phyloP scores from a whole-genome alignment of 768 basidiomycete species.

The Postia placenta region DNA sequence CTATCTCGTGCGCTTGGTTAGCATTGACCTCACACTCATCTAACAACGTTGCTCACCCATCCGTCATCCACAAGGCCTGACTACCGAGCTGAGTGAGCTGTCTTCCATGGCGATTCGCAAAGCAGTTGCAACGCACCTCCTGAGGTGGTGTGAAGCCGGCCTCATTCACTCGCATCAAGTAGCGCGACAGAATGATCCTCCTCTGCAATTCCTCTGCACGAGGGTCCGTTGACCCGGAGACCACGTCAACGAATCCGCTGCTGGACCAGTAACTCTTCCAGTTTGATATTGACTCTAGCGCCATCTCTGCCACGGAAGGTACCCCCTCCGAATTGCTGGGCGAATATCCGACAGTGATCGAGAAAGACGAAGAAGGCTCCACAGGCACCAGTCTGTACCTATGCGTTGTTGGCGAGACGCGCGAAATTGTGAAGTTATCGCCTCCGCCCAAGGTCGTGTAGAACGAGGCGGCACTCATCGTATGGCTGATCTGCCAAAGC shows the following conservation, averaged over 20 bases:
- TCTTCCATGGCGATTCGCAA: neutral
- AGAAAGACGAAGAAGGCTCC: constrained; percentile 21
- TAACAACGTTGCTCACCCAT: constrained; percentile 34
- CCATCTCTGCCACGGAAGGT: constrained; percentile 22
- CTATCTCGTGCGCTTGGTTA: constrained; percentile 6
- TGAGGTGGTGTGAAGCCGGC: constrained; percentile 52
- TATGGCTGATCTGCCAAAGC: constrained; percentile 37
- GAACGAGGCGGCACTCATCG: constrained; percentile 33
- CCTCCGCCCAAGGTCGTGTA: constrained; percentile 36
- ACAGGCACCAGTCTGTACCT: constrained; percentile 40
- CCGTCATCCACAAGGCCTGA: constrained; percentile 51
- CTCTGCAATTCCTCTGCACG: constrained; percentile 51
- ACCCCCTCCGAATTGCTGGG: constrained; percentile 11
- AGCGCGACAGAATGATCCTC: constrained; percentile 49
- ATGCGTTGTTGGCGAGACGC: constrained; percentile 39
- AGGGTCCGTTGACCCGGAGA: constrained; percentile 41
- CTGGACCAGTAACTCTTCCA: constrained; percentile 46
- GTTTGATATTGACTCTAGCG: constrained; percentile 27
- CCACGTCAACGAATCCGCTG: constrained; percentile 47
- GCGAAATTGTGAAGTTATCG: constrained; percentile 30
- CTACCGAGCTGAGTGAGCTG: too few relatives aligned
- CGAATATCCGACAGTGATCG: constrained; percentile 32
- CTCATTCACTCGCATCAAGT: constrained; percentile 53
- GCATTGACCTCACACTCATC: neutral
- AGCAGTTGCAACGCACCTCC: constrained; percentile 46